These are phyloP conservation scores for Colletotrichum gloeosporioides DNA, from an alignment of 2,329 filamentous ascomycete genomes.

Conservation along the genomic window DNA sequence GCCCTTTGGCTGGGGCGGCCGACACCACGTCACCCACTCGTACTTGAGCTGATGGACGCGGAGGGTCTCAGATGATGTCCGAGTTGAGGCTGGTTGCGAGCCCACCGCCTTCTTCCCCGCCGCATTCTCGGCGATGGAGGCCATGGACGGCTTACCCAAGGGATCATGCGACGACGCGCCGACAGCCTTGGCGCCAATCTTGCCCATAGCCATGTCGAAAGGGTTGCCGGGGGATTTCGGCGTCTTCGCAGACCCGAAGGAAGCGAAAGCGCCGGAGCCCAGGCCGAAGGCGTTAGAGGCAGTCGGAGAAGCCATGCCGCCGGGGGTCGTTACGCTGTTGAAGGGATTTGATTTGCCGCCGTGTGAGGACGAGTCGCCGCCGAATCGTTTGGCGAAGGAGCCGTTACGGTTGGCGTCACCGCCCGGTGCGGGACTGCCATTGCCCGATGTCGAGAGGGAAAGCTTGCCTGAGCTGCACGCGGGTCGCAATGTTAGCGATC, in stretches of 20 bases:
- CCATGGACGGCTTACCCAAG: conserved; percentile 49
- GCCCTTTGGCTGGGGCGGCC: conserved; percentile 94
- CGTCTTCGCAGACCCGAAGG: conserved; percentile 88
- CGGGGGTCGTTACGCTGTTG: conserved; percentile 74
- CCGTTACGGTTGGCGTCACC: conserved; percentile 65
- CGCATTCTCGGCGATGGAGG: conserved; percentile 64
- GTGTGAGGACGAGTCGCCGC: conserved; percentile 75
- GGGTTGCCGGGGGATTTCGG: conserved; percentile 84
- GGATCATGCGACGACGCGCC: conserved; percentile 37
- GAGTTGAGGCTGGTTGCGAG: conserved; percentile 20
- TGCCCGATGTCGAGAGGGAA: conserved; percentile 79
- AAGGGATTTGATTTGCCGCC: conserved; percentile 81
- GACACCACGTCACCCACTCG: conserved; percentile 96
- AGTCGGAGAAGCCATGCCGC: conserved; percentile 76
- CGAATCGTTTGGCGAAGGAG: conserved; percentile 75
- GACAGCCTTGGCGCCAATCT: conserved; percentile 54
- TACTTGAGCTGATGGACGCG: conserved; percentile 64
- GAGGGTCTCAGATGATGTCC: conserved; percentile 18
- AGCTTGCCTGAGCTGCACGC: conserved; percentile 79
- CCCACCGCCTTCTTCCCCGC: conserved; percentile 32
- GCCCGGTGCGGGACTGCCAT: conserved; percentile 57
- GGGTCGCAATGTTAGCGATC: conserved; percentile 25
- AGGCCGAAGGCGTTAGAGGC: conserved; percentile 92
- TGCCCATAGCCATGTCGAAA: conserved; percentile 75
- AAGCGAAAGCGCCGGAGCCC: conserved; percentile 94